Percentiles rank a stretch among this genome's conserved stretches.
These are phyloP conservation scores for Calonectria hawksworthii DNA, from an alignment of 2,329 filamentous ascomycete species.

Conservation along the genomic window DNA sequence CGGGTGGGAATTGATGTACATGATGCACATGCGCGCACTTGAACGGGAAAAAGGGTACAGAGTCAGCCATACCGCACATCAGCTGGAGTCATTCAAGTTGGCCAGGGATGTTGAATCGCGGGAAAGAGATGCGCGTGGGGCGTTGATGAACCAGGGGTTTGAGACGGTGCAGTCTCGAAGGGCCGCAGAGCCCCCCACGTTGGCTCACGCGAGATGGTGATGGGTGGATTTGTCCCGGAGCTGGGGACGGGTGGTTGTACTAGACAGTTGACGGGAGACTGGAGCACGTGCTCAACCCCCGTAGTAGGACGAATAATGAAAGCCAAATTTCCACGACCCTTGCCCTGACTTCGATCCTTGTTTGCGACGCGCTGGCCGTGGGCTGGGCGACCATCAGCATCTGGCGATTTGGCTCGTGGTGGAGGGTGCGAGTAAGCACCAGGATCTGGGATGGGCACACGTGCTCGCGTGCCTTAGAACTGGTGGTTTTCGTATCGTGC, in stretches of 20 bases:
- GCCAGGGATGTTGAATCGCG: slow-evolving; percentile 38
- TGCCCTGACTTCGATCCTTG: slow-evolving; percentile 15
- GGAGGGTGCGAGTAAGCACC: slow-evolving; percentile 18
- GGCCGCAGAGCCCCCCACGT: slow-evolving; percentile 42
- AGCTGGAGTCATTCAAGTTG: slow-evolving; percentile 13
- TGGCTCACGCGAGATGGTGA: slow-evolving; percentile 43
- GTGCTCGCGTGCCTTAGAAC: slow-evolving; percentile 43
- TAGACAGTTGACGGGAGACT: slow-evolving; percentile 19
- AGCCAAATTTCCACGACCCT: slow-evolving; percentile 30
- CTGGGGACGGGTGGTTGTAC: slow-evolving; percentile 27
- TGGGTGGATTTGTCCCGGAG: slow-evolving; percentile 42
- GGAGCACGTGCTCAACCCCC: slow-evolving; percentile 43
- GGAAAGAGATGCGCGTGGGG: slow-evolving; percentile 30
- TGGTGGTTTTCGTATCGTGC: slow-evolving; percentile 29
- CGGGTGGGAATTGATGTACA: slow-evolving; percentile 23
- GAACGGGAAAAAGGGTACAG: slow-evolving; percentile 12
- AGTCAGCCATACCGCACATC: slow-evolving; percentile 21
- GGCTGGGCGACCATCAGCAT: slow-evolving; percentile 22
- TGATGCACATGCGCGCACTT: slow-evolving; percentile 8
- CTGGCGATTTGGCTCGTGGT: slow-evolving; percentile 12
- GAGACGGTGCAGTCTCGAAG: slow-evolving; percentile 29
- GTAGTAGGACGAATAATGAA: slow-evolving; percentile 35
- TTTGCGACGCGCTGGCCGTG: slow-evolving; percentile 11
- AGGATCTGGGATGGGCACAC: slow-evolving; percentile 37
- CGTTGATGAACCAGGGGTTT: slow-evolving; percentile 35